Base-by-base conservation (phyloP, 83 land plant genomes). In the Diphasiastrum complanatum region DNA sequence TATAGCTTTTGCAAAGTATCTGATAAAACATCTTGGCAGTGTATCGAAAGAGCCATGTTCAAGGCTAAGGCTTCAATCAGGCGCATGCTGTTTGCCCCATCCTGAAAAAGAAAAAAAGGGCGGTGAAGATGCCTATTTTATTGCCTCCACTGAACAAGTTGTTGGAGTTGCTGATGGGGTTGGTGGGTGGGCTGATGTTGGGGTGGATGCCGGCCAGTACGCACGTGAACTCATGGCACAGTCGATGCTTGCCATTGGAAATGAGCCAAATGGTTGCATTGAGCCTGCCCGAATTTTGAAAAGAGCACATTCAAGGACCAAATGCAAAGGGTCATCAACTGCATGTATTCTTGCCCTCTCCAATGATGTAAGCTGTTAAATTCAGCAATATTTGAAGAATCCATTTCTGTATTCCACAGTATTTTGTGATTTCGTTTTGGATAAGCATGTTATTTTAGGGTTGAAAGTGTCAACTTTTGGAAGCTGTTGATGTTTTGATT, bases 61-160 rank as follows among this genome's bases (percentile, higher is more conserved):
- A n/a, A n/a, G n/a, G n/a, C 61, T 93, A 29, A 81, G 79, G 64
- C 74, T 93, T 36, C 64, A 79, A n/a, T 93, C 96, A 19, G 98
- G 83, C 41, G 83, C 98, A 25, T 88, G 88, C 66, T 85, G 75
- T 66, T 66, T 93, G 25, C 98, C 98, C 1, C 96, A 93, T 67
- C 98, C 96, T 22, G 91, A 81, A 14, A 93, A 93, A 75, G 86
- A 83, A 58, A 72, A 75, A 41, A 81, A 91, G 31, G 96, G 96
- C 59, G 98, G 98, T n/a, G 98, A 93, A 34, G 98, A 93, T 82
- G 96, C 98, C 41, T 84, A 93, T 63, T 93, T 93, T 37, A 89
- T 93, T n/a, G 87, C 90, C 67, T 37, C 70, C 6, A 71, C 81
- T 47, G 78, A 85, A 69, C 86, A 81, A 60, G 96, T 84, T 0